These are phyloP conservation scores for Yamagishiella unicocca DNA, from an alignment of 139 green algal genomes.

Conservation along the genomic window DNA sequence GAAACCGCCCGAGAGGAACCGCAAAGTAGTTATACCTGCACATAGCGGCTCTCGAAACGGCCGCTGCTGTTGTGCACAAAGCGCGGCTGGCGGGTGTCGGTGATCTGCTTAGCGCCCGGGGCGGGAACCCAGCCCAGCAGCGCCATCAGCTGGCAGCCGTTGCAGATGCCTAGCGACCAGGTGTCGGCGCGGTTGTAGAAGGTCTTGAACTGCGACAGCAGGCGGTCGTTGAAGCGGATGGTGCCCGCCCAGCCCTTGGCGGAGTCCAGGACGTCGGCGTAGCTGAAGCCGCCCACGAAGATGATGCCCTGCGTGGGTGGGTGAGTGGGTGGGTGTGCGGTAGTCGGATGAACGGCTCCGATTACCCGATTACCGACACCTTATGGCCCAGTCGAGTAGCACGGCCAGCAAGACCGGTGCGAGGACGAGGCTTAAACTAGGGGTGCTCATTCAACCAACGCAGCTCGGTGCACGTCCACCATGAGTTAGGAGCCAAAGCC, in stretches of 20 bases:
- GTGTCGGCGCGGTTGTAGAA: constrained; percentile 88
- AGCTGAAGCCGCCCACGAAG: constrained; percentile 94
- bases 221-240: constrained; percentile 96
- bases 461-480: no score
- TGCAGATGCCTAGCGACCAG: constrained; percentile 98
- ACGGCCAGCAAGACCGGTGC: no score
- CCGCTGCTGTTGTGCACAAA: constrained; percentile 96
- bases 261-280: constrained; percentile 97
- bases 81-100: constrained; percentile 89
- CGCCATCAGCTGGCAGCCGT: constrained; percentile 99
- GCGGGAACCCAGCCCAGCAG: constrained; percentile 97
- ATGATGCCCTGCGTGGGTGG: constrained; percentile 73
- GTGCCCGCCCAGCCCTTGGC: constrained; percentile 97
- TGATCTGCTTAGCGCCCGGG: constrained; percentile 60
- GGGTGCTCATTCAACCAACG: no score
- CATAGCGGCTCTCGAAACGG: constrained; percentile 91
- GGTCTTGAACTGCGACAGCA: constrained; percentile 91
- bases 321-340: not conserved
- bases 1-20: not conserved
- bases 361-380: no score
- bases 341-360: no score
- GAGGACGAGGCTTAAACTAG: no score
- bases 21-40: no score
- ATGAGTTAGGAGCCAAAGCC: no score
- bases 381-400: no score